phyloP scores from a whole-genome alignment of 805 yeast species.

The Candida oleophila region DNA sequence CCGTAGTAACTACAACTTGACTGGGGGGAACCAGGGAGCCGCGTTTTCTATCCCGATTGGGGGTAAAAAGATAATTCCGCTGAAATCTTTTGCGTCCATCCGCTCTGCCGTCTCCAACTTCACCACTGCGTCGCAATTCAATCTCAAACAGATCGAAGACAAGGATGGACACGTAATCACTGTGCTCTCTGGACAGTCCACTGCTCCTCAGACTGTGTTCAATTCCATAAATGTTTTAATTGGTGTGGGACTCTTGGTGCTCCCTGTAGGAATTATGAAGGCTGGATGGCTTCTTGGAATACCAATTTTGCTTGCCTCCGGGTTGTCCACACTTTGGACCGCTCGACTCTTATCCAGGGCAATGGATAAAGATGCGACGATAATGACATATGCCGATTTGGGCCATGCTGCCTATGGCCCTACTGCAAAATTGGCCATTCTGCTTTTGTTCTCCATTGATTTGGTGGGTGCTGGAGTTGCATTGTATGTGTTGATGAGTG shows the following conservation, averaged over 20 bases:
- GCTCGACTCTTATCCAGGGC: conserved; percentile 73
- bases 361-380: conserved; percentile 74
- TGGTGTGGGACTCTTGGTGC: conserved; percentile 66
- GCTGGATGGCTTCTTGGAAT: conserved; percentile 70
- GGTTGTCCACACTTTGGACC: conserved; percentile 69
- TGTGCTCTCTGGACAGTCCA: conserved; percentile 77
- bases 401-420: conserved; percentile 86
- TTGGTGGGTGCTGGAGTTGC: conserved; percentile 81
- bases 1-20: conserved; percentile 6
- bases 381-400: conserved; percentile 85
- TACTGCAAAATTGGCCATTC: conserved; percentile 69
- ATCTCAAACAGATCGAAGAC: conserved; percentile 64
- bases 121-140: conserved; percentile 49
- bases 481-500: conserved; percentile 78
- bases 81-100: conserved; percentile 46
- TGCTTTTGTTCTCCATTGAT: conserved; percentile 73
- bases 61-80: conserved; percentile 28
- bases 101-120: conserved; percentile 32
- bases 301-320: conserved; percentile 57
- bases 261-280: conserved; percentile 62
- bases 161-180: conserved; percentile 69
- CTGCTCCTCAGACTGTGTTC: conserved; percentile 74
- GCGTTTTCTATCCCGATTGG: conserved; percentile 9
- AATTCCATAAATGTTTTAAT: conserved; percentile 70
- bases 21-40: conserved; percentile 5